Percentiles rank a stretch among this genome's conserved stretches.
Evolutionary conservation across 2,329 filamentous ascomycete species (phyloP).

Genomic region (Arthroderma uncinatum): DNA sequence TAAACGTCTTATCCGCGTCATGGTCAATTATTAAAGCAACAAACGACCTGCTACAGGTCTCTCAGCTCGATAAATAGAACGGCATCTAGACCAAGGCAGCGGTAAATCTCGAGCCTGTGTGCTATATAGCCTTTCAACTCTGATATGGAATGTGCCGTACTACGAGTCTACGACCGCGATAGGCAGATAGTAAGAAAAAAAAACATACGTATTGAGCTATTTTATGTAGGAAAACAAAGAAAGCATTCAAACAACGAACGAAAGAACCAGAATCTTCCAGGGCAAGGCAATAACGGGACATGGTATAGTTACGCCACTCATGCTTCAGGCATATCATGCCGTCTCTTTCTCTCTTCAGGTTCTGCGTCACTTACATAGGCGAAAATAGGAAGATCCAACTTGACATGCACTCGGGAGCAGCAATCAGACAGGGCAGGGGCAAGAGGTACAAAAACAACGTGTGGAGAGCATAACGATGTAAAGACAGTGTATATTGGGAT

Average conservation of each 20-base stretch:
- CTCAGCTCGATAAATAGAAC: too few species aligned
- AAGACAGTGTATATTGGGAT: constrained; percentile 1
- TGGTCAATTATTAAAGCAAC: too few species aligned
- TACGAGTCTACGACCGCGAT: background rate
- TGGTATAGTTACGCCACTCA: background rate
- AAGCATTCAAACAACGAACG: background rate
- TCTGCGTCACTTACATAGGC: background rate
- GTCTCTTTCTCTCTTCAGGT: background rate
- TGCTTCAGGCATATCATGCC: background rate
- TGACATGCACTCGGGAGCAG: background rate
- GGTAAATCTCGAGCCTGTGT: too few species aligned
- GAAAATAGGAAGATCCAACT: background rate
- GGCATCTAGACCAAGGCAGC: too few species aligned
- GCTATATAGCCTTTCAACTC: too few species aligned
- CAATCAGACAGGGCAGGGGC: background rate
- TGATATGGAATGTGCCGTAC: too few species aligned
- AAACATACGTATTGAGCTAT: background rate
- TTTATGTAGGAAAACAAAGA: constrained; percentile 1
- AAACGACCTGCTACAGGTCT: too few species aligned
- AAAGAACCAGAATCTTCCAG: background rate
- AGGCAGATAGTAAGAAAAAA: background rate
- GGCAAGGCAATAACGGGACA: background rate
- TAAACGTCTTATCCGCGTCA: too few species aligned
- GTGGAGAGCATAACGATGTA: background rate
- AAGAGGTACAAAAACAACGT: background rate